Evolutionary conservation across 139 green algal species (phyloP), one percentile per base, ranked within the genome.

Genomic region (Edaphochlamys debaryana): DNA sequence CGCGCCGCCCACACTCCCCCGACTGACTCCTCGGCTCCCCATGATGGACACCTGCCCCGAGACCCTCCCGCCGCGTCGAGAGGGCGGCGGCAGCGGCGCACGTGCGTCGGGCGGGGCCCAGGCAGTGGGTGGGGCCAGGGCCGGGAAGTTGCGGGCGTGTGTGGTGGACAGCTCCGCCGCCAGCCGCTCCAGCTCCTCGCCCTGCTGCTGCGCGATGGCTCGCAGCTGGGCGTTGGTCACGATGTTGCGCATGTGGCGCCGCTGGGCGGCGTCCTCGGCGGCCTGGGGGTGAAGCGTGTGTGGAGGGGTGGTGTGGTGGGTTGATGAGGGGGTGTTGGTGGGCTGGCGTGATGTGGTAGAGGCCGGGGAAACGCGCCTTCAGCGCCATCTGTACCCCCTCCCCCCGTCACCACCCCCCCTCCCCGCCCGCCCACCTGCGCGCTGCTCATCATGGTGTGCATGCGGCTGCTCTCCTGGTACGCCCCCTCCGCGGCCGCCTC

Each of bases 211-310:
- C 32, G 75, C 62, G 42, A 86, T 86, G n/a, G 64, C 38, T n/a
- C 37, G 19, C n/a, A 88, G 83, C 83, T 88, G 83, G 34, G 75
- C 37, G 75, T 88, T 88, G 54, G 83, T 88, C 25, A 88, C 83
- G 8, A 88, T 67, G 38, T 30, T 37, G 45, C 75, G 66, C 54
- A 88, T 66, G 75, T 88, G 83, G 48, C 83, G 75, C 30, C 58
- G 71, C 48, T 80, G 54, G 4, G 58, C 71, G 6, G 52, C 64
- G 36, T 88, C 75, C 36, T 77, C 64, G 0, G 40, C 54, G 4
- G 67, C 67, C 42, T 76, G 72, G 45, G 60, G 68, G 32, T 17
- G 32, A 62, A 20, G 15, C 17, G 52, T 22, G 52, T 15, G 11
- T 54, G 48, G 11, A 11, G 48, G 11, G 48, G 48, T 54, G 48